These are phyloP conservation scores for Beauveria sp. DNA, from an alignment of 2,329 filamentous ascomycete species.

Conservation along the genomic window DNA sequence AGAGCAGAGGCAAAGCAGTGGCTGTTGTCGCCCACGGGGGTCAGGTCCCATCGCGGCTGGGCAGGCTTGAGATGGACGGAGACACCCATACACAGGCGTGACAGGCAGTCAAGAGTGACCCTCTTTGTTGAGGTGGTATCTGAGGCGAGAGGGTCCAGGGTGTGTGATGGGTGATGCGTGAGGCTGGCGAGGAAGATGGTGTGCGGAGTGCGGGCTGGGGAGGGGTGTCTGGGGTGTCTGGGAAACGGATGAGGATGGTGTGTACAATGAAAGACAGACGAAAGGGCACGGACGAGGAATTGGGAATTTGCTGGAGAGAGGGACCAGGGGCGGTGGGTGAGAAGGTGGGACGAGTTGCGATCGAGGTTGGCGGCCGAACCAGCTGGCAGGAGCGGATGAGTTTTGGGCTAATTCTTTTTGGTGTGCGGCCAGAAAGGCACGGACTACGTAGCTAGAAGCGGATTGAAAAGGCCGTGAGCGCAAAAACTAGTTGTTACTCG, in stretches of 20 bases:
- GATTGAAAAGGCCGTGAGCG: not conserved
- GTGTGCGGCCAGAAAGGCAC: not conserved
- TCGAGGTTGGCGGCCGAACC: slow-evolving; percentile 4
- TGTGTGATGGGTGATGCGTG: not conserved
- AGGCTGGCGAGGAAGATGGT: not conserved
- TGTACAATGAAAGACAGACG: not conserved
- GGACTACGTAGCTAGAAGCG: not conserved
- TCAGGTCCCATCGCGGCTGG: slow-evolving; percentile 9
- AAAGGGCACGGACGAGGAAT: slow-evolving; percentile 3
- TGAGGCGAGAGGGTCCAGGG: slow-evolving; percentile 4
- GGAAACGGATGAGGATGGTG: not conserved
- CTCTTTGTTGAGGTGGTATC: slow-evolving; percentile 11
- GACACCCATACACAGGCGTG: too few species aligned
- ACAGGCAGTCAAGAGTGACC: not conserved
- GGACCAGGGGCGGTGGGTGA: not conserved
- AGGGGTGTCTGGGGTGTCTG: slow-evolving; percentile 1
- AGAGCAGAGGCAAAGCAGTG: slow-evolving; percentile 5
- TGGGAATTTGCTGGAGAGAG: not conserved
- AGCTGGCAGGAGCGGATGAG: not conserved
- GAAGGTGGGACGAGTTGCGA: slow-evolving; percentile 8
- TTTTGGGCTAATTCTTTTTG: not conserved
- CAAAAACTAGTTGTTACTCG: too few species aligned
- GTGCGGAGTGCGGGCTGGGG: not conserved
- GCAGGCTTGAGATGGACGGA: not conserved
- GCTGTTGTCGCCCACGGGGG: not conserved